Conservation (phyloP, 2,329 filamentous ascomycete genomes). For the Blumeria hordei region DNA sequence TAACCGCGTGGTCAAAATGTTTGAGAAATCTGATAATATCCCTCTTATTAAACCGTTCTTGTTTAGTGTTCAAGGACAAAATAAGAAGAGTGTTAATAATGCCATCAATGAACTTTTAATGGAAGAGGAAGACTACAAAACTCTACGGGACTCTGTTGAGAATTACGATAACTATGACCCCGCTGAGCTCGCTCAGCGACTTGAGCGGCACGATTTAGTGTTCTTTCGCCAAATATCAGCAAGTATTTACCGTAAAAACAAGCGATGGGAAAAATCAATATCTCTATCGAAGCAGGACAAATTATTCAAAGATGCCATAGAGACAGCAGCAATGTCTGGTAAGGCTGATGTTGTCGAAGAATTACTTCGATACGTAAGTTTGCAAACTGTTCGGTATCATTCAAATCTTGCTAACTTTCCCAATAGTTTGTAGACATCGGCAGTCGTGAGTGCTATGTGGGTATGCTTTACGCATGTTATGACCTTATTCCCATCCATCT, state of each 20-base stretch:
- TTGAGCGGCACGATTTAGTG: constrained; percentile 93
- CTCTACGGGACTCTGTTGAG: constrained; percentile 84
- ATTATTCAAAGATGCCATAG: constrained; percentile 97
- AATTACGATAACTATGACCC: constrained; percentile 99
- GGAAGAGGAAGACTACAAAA: constrained; percentile 98
- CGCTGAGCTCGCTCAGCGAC: constrained; percentile 67
- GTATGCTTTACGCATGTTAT: constrained; percentile 97
- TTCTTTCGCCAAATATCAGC: constrained; percentile 99
- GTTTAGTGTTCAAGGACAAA: constrained; percentile 83
- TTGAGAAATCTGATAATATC: constrained; percentile 94
- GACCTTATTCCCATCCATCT: constrained; percentile 84
- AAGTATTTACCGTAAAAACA: constrained; percentile 98
- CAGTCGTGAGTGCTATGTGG: constrained; percentile 97
- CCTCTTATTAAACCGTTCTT: constrained; percentile 98
- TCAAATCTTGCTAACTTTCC: background rate
- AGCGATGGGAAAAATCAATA: constrained; percentile 99
- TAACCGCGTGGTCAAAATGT: constrained; percentile 97
- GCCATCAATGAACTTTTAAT: constrained; percentile 95
- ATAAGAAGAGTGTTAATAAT: constrained; percentile 95
- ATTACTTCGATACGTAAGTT: constrained; percentile 82
- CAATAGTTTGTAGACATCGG: constrained; percentile 93
- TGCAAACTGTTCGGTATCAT: background rate
- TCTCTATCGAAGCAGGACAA: constrained; percentile 96
- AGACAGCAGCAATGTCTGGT: constrained; percentile 78
- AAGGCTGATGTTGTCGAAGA: constrained; percentile 91